Conservation (phyloP, 495 filamentous ascomycete species). For the Penicillium verhagenii region DNA sequence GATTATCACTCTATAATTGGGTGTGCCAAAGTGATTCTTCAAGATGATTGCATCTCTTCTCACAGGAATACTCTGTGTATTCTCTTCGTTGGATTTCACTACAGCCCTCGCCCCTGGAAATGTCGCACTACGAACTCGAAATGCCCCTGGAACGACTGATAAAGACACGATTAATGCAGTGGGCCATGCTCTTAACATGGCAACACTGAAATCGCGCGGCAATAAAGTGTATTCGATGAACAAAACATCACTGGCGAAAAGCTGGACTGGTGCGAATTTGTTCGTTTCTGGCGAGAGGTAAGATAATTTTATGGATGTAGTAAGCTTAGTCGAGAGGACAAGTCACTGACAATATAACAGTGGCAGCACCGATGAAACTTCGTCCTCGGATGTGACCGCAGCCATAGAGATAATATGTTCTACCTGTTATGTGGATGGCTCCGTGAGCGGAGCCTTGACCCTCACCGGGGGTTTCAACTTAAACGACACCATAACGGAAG, state of each 20-base stretch:
- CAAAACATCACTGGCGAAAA: conserved; percentile 36
- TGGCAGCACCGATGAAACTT: not conserved
- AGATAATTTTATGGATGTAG: not conserved
- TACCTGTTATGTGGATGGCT: conserved; percentile 52
- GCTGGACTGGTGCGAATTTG: conserved; percentile 36
- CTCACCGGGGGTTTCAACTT: conserved; percentile 41
- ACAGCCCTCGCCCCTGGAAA: not conserved
- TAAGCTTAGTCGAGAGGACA: not conserved
- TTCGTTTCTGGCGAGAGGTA: conserved; percentile 15
- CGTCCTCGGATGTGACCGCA: not conserved
- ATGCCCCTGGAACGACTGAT: conserved; percentile 14
- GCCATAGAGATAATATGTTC: conserved; percentile 38
- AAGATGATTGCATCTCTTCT: not conserved
- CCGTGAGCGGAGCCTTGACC: conserved; percentile 38
- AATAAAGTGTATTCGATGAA: conserved; percentile 28
- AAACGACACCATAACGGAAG: conserved; percentile 2
- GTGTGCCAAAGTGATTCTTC: not conserved
- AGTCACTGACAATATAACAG: not conserved
- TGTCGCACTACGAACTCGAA: conserved; percentile 14
- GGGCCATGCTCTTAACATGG: conserved; percentile 10
- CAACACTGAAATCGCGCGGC: conserved; percentile 8
- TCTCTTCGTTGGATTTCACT: not conserved
- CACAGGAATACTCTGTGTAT: not conserved
- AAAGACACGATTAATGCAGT: conserved; percentile 14
- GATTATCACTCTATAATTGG: not conserved